These are phyloP conservation scores for Clitopilus hobsonii DNA, from an alignment of 768 basidiomycete genomes.

Conservation along the genomic window DNA sequence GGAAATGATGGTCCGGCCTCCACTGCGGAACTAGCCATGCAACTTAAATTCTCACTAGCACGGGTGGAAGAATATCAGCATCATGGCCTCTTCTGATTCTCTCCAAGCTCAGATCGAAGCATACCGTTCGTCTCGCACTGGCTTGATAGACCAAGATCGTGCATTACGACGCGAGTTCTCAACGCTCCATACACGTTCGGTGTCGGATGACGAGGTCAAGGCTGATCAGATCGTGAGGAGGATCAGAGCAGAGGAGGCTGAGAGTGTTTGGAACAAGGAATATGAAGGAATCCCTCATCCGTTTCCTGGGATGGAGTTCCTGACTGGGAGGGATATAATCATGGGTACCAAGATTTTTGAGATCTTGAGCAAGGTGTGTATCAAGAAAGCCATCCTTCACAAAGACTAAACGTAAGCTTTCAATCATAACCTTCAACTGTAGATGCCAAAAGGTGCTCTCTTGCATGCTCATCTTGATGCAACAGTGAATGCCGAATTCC, in stretches of 20 bases:
- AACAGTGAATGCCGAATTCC: slow-evolving; percentile 49
- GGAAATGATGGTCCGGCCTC: neutral
- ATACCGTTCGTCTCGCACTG: slow-evolving; percentile 26
- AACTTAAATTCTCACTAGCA: slow-evolving; percentile 1
- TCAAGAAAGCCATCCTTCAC: neutral
- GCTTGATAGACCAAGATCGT: slow-evolving; percentile 40
- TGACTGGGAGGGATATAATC: slow-evolving; percentile 58
- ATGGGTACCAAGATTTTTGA: slow-evolving; percentile 57
- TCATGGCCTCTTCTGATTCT: neutral
- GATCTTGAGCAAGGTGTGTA: slow-evolving; percentile 51
- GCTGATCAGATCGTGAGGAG: slow-evolving; percentile 55
- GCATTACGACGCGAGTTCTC: slow-evolving; percentile 46
- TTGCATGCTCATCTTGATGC: slow-evolving; percentile 76
- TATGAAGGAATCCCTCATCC: slow-evolving; percentile 51
- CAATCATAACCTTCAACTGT: neutral
- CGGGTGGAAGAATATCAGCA: neutral
- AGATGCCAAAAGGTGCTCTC: slow-evolving; percentile 82
- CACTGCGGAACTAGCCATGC: neutral
- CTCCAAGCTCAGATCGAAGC: slow-evolving; percentile 14
- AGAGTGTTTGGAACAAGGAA: slow-evolving; percentile 54
- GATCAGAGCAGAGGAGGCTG: slow-evolving; percentile 51
- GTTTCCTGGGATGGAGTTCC: slow-evolving; percentile 77
- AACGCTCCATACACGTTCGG: slow-evolving; percentile 6
- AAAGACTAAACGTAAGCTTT: neutral
- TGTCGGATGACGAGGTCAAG: slow-evolving; percentile 35